These are phyloP conservation scores for Potentilla sterilis DNA, from an alignment of 306 rosid species.

Conservation along the genomic window DNA sequence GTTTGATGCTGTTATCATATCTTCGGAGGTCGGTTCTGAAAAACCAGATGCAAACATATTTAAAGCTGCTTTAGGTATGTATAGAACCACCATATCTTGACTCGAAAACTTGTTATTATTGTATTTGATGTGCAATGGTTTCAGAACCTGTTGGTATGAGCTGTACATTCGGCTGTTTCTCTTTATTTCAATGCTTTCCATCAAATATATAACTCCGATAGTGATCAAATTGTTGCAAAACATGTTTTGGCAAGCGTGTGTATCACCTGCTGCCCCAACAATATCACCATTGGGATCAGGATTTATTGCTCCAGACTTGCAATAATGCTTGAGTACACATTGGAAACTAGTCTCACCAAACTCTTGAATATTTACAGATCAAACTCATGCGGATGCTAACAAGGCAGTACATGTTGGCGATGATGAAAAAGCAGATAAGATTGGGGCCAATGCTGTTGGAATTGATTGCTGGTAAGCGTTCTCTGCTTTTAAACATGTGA, in stretches of 20 bases:
- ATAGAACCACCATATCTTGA: constrained; percentile 4
- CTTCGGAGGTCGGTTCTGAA: constrained; percentile 90
- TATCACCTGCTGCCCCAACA: neutral
- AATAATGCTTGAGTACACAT: neutral
- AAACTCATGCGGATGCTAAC: constrained; percentile 57
- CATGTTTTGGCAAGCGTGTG: neutral
- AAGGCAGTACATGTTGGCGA: constrained; percentile 87
- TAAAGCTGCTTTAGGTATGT: constrained; percentile 80
- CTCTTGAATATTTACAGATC: constrained; percentile 41
- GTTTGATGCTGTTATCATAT: constrained; percentile 81
- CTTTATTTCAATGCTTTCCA: neutral
- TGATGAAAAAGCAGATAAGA: constrained; percentile 72
- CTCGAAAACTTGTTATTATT: neutral
- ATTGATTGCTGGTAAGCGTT: constrained; percentile 79
- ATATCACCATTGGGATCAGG: neutral
- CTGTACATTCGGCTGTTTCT: neutral
- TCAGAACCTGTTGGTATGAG: neutral
- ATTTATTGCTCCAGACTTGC: neutral
- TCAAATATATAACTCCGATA: neutral
- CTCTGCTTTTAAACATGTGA: constrained; percentile 15
- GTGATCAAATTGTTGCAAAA: neutral
- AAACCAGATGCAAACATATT: constrained; percentile 88
- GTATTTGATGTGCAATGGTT: neutral
- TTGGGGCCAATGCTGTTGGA: constrained; percentile 75
- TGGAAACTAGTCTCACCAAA: neutral